A percentile compares a stretch with the other conserved stretches of the same genome.
Conservation (phyloP, 495 filamentous ascomycete species). For the Neurospora sp. region DNA sequence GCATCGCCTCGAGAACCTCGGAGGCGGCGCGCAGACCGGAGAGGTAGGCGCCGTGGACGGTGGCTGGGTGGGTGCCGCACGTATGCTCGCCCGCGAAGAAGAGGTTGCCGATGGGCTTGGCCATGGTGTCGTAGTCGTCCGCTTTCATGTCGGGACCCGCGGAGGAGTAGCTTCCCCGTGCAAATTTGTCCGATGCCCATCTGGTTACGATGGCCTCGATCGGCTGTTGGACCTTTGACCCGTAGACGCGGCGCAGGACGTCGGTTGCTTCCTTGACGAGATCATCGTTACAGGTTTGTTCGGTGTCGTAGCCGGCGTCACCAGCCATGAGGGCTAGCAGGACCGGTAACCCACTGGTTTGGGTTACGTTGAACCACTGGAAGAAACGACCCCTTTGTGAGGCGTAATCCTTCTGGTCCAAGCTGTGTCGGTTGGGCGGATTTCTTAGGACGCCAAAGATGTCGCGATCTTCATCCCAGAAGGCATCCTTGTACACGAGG, state of each 20-base stretch:
- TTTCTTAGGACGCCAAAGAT: conserved; percentile 89
- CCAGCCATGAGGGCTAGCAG: conserved; percentile 93
- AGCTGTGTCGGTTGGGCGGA: conserved; percentile 41
- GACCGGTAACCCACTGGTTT: conserved; percentile 77
- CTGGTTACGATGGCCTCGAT: conserved; percentile 86
- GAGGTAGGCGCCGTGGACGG: conserved; percentile 93
- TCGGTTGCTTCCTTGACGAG: conserved; percentile 71
- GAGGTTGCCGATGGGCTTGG: conserved; percentile 70
- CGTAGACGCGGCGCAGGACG: conserved; percentile 57
- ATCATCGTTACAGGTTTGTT: conserved; percentile 58
- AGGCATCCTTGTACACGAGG: conserved; percentile 76
- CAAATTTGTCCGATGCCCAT: conserved; percentile 84
- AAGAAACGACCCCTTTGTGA: conserved; percentile 72
- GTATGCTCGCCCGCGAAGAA: conserved; percentile 97
- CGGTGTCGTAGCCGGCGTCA: conserved; percentile 82
- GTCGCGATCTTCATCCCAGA: conserved; percentile 88
- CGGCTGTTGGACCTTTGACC: conserved; percentile 51
- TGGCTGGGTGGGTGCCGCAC: conserved; percentile 88
- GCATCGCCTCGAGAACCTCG: conserved; percentile 66
- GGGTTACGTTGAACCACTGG: conserved; percentile 91
- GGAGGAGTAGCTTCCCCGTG: conserved; percentile 87
- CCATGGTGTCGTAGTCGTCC: conserved; percentile 91
- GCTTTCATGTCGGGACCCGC: conserved; percentile 69
- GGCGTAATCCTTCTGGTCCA: conserved; percentile 44
- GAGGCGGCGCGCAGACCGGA: conserved; percentile 82